A percentile compares a stretch with the other conserved stretches of the same genome.
These are phyloP conservation scores for Penicillium digitatum DNA, from an alignment of 2,329 filamentous ascomycete genomes.

Conservation along the genomic window DNA sequence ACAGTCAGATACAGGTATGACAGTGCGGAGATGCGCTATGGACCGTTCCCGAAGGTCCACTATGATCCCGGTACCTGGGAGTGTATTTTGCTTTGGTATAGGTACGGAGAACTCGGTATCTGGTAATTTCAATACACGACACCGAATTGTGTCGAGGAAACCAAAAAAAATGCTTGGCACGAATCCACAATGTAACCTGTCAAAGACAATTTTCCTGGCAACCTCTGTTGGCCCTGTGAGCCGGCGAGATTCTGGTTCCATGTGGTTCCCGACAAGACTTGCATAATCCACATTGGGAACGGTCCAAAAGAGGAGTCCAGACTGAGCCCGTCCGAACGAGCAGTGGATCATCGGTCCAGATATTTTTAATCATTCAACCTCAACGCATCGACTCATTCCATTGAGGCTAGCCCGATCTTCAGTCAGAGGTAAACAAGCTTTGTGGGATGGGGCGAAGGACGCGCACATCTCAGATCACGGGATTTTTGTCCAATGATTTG, in stretches of 20 bases:
- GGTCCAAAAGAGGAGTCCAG: background rate
- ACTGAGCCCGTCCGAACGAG: background rate
- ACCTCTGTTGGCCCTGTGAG: background rate
- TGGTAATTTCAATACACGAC: background rate
- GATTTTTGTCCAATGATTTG: background rate
- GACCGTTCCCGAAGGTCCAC: constrained; percentile 16
- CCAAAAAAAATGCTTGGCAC: background rate
- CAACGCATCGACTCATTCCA: constrained; percentile 2
- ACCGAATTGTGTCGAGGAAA: no score
- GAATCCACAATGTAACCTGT: constrained; percentile 6
- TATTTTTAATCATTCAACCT: no score
- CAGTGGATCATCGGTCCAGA: background rate
- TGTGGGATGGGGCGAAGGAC: constrained; percentile 6
- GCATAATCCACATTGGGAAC: background rate
- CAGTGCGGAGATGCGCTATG: constrained; percentile 14
- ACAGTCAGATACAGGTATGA: constrained; percentile 7
- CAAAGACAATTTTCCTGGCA: background rate
- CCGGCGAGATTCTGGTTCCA: background rate
- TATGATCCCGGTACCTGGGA: constrained; percentile 20
- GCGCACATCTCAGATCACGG: background rate
- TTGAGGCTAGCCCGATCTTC: constrained; percentile 11
- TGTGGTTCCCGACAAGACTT: background rate
- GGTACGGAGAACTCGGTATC: background rate
- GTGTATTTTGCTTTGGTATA: constrained; percentile 3
- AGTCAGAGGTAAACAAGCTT: constrained; percentile 17